phyloP scores from a whole-genome alignment of 2,329 filamentous ascomycete genomes.

The Diaporthe vexans region DNA sequence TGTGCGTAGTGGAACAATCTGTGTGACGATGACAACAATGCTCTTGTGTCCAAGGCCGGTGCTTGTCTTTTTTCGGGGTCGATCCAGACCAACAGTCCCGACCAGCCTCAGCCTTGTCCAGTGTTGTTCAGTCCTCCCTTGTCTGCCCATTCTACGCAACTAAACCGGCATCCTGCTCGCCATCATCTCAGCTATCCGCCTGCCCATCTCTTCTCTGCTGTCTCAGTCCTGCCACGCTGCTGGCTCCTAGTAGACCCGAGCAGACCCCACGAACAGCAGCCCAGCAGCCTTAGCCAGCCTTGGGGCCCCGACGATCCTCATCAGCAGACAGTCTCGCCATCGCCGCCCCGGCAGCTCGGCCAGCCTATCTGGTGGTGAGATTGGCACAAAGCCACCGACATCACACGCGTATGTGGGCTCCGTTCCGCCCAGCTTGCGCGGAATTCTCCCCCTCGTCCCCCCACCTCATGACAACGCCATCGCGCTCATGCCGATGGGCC shows the following conservation, averaged over 20 bases:
- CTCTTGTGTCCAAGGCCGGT: background rate
- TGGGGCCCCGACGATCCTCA: constrained; percentile 24
- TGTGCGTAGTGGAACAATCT: background rate
- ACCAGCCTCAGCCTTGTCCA: constrained; percentile 13
- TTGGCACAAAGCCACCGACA: constrained; percentile 16
- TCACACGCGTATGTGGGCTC: background rate
- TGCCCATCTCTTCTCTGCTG: background rate
- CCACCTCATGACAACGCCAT: constrained; percentile 20
- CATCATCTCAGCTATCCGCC: constrained; percentile 12
- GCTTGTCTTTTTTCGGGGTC: constrained; percentile 4
- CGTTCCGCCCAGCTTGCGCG: background rate
- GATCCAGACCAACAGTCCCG: background rate
- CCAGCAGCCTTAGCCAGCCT: constrained; percentile 17
- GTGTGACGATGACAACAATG: background rate
- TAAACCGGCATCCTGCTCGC: background rate
- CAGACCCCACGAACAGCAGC: constrained; percentile 12
- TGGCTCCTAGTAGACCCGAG: background rate
- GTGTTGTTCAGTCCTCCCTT: background rate
- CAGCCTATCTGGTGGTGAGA: constrained; percentile 8
- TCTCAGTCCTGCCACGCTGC: background rate
- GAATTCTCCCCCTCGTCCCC: background rate
- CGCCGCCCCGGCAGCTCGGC: constrained; percentile 15
- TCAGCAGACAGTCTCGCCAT: constrained; percentile 26
- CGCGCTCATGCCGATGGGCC: constrained; percentile 19
- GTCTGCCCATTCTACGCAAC: background rate